Evolutionary conservation across 495 filamentous ascomycete species (phyloP), one percentile per base, ranked within the genome.

Genomic region (Friedmanniomyces simplex): DNA sequence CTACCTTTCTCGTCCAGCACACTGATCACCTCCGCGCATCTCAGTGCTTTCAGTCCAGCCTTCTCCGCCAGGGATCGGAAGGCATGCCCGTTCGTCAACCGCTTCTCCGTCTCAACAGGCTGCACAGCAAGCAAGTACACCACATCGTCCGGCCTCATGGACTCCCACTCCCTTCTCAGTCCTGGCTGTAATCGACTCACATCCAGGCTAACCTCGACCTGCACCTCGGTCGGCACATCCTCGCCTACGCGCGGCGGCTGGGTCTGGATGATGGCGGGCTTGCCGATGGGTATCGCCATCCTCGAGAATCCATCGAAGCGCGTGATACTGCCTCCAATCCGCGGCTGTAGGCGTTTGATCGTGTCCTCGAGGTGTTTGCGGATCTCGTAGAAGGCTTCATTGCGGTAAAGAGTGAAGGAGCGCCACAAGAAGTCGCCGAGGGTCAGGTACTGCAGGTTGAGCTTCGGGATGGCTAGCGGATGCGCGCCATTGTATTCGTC

Each of bases 401-500:
- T 89, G 22, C 93, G 82, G 66, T 95, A 88, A 2, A 97, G 78
- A 24, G 93, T 77, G 63, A 97, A 86, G 14, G 91, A 87, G 37
- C 93, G 79, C 89, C 89, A 97, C 11, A 99, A 78, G 63, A 97
- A 97, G 68, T 99, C 93, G 3, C 93, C 90, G 34, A 96, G 81
- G 8, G 89, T 91, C 25, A 99, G 78, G 68, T 99, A 97, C 64
- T 97, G 93, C 41, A 99, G 77, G 66, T 95, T 97, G 50, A 97
- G 72, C 63, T 97, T 99, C 1, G 93, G 93, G 52, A 99, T 83
- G 6, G 93, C 88, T 48, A 99, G 75, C 11, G 93, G 90, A 25
- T 81, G 81, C 36, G 91, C 89, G 37, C 91, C 93, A 69, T 95
- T 83, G 60, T 96, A 99, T 13, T 78, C 79, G 63, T 95, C 91